Base-by-base conservation (phyloP, 108 stramenopile genomes). In the Nitzschia palea region DNA sequence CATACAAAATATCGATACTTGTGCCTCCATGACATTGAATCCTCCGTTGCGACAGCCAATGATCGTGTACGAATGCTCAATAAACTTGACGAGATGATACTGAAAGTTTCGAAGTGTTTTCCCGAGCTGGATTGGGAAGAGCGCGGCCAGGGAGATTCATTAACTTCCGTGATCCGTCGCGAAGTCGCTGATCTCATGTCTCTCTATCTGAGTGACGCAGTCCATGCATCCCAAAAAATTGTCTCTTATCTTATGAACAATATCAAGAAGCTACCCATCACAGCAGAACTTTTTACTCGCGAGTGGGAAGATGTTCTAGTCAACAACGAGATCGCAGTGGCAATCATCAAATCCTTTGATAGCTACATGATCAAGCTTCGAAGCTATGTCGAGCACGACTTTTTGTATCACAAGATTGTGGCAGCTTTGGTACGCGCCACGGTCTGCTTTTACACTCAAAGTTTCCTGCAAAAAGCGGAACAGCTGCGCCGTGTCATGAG, bases 51-150 rank as follows among this genome's bases (percentile, higher is more conserved):
- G 0, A 77, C 83, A 28, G 79, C 88, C 5, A 93, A 93, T 62
- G 88, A 88, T 57, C 89, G 85, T 57, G 68, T 81, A 44, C 76
- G 81, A 8, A 93, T 93, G 91, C 71, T 75, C 15, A 80, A 89
- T 22, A 84, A 81, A 60, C 59, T 84, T 50, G 86, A 89, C 43
- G 73, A 78, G 33, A 56, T 86, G 44, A 62, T 88, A 53, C 40
- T 59, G 14, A 61, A 82, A 35, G 34, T 86, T 2, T 2, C 14
- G n/a, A 20, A 40, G 3, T 31, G 48, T 23, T 74, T 65, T 37
- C 62, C 65, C n/a, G 28, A 68, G 27, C 47, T 75, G 67, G 31
- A 32, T 34, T 74, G 61, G 71, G 42, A 20, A 15, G 45, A 66
- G 40, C 31, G 31, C 28, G 53, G 65, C 27, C 33, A 44, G 20